phyloP scores from a whole-genome alignment of 768 basidiomycete species.

The Leccinellum luteum region DNA sequence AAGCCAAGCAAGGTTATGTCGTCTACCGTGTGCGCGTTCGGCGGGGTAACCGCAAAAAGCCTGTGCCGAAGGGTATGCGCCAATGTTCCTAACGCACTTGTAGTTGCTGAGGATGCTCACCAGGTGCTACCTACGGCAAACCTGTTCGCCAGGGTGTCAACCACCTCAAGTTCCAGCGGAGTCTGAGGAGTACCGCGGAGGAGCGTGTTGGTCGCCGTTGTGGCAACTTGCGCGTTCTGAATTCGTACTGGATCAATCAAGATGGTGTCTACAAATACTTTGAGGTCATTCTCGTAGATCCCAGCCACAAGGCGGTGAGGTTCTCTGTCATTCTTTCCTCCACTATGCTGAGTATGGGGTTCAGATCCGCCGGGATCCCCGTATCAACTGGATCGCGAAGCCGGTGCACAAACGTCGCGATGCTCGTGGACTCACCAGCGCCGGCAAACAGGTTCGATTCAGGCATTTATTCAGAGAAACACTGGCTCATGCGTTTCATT shows the following conservation, averaged over 20 bases:
- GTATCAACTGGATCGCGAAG: conserved; percentile 99
- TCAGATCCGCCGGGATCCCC: conserved; percentile 90
- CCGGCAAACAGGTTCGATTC: conserved; percentile 83
- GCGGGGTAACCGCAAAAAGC: conserved; percentile 99
- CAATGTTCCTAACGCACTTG: background rate
- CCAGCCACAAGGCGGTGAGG: conserved; percentile 88
- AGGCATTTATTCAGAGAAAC: background rate
- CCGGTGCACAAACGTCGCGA: conserved; percentile 99
- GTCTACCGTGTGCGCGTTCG: conserved; percentile 97
- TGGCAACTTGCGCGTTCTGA: conserved; percentile 93
- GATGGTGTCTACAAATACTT: conserved; percentile 99
- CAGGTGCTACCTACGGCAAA: conserved; percentile 98
- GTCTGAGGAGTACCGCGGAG: conserved; percentile 90
- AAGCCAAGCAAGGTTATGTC: conserved; percentile 99
- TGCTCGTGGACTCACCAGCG: conserved; percentile 93
- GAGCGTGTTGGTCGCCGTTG: conserved; percentile 97
- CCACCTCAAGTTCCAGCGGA: conserved; percentile 97
- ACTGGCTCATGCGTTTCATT: conserved; percentile 3
- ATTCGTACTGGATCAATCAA: conserved; percentile 99
- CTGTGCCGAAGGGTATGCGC: conserved; percentile 85
- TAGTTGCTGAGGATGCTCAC: background rate
- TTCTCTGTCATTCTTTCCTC: background rate
- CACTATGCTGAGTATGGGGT: conserved; percentile 11
- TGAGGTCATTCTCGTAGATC: conserved; percentile 98
- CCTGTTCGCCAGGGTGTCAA: conserved; percentile 99